Conservation (phyloP, 371 early-diverging fungal genomes). For the Mucor piriformis region DNA sequence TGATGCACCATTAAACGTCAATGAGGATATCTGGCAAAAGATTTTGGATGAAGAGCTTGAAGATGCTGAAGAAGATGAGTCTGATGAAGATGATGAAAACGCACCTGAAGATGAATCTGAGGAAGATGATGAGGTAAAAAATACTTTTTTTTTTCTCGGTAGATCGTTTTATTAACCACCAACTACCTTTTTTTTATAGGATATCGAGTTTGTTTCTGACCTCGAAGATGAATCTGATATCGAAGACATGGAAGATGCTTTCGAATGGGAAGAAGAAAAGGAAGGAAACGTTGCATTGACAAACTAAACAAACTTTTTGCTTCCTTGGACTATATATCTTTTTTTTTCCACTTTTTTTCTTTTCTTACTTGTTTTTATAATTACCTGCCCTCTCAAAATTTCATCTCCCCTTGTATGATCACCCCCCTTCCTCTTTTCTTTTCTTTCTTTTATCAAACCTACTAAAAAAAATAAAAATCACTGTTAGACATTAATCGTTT, state of each 20-base stretch:
- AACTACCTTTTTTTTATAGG: background rate
- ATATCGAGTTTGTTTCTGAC: conserved; percentile 36
- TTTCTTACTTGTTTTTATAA: background rate
- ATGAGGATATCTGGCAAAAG: conserved; percentile 86
- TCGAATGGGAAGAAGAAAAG: conserved; percentile 38
- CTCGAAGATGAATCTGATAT: conserved; percentile 43
- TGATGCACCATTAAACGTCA: conserved; percentile 90
- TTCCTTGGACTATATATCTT: background rate
- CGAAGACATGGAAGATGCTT: conserved; percentile 39
- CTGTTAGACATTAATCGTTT: background rate
- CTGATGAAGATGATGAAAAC: conserved; percentile 72
- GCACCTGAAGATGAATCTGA: conserved; percentile 62
- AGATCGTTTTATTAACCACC: background rate
- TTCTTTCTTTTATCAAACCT: background rate
- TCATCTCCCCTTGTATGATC: background rate
- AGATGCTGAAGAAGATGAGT: conserved; percentile 74
- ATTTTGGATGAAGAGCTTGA: conserved; percentile 70
- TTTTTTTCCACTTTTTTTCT: background rate
- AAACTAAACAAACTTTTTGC: conserved; percentile 5
- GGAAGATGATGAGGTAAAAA: conserved; percentile 47
- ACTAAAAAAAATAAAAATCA: background rate
- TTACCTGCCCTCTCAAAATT: background rate
- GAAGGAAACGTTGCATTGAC: conserved; percentile 26
- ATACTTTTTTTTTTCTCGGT: background rate
- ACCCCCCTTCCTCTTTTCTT: background rate